A percentile compares a stretch with the other conserved stretches of the same genome.
phyloP scores from a whole-genome alignment of 805 yeast genomes.

The Blastobotrys americana region DNA sequence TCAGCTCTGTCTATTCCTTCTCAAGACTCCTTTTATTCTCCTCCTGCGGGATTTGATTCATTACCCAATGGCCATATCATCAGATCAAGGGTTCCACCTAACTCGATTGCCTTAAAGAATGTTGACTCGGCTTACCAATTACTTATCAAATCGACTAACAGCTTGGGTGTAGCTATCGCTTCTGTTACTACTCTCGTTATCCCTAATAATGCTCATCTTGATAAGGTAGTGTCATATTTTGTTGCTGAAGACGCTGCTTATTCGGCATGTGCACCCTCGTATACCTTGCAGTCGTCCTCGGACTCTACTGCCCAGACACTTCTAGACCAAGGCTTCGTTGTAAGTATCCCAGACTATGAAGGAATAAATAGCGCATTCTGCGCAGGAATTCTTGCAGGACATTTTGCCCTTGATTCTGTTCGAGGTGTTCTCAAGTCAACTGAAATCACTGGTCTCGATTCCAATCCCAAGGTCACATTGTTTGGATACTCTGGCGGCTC shows the following conservation, averaged over 20 bases:
- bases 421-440: conserved; percentile 21
- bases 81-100: neutral
- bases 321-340: conserved; percentile 13
- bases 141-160: conserved; percentile 21
- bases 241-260: conserved; percentile 24
- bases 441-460: conserved; percentile 11
- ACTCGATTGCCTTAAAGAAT: neutral
- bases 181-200: conserved; percentile 26
- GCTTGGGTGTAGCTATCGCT: conserved; percentile 23
- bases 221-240: conserved; percentile 24
- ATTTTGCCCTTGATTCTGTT: conserved; percentile 24
- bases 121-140: conserved; percentile 21
- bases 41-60: neutral
- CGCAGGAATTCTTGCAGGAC: conserved; percentile 22
- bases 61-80: neutral
- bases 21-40: neutral
- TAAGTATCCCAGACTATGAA: conserved; percentile 19
- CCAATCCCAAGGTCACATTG: conserved; percentile 17
- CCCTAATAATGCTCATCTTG: conserved; percentile 15
- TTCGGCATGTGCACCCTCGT: conserved; percentile 26
- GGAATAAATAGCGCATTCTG: conserved; percentile 18
- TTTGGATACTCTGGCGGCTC: conserved; percentile 28
- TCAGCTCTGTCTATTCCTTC: neutral
- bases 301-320: conserved; percentile 9
- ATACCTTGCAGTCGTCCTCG: conserved; percentile 14